phyloP scores from a whole-genome alignment of 2,329 filamentous ascomycete species.

The Cercospora beticola region DNA sequence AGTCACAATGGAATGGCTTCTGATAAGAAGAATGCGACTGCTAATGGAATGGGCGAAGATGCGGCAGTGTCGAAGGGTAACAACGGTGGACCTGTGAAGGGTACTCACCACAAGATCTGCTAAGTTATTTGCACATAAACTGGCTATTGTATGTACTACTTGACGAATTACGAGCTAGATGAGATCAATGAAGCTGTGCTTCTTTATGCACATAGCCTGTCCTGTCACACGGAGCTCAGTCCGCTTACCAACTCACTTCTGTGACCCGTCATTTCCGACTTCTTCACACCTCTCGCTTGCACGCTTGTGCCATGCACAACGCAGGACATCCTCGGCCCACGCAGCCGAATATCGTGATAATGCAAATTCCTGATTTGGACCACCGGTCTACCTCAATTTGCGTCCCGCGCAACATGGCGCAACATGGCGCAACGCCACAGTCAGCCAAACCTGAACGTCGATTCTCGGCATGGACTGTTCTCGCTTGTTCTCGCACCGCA shows the following conservation, averaged over 20 bases:
- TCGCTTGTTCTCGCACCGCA: neutral
- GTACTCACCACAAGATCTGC: slow-evolving; percentile 21
- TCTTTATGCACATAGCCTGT: neutral
- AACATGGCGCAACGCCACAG: neutral
- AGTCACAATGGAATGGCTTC: slow-evolving; percentile 62
- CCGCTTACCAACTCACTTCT: neutral
- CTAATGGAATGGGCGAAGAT: slow-evolving; percentile 51
- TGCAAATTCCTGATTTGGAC: neutral
- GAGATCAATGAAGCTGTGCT: neutral
- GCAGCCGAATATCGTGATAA: neutral
- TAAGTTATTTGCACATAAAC: neutral
- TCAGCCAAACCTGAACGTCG: neutral
- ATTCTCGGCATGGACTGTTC: neutral
- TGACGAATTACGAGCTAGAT: neutral
- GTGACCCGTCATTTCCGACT: neutral
- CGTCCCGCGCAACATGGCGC: neutral
- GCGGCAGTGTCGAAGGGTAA: slow-evolving; percentile 17
- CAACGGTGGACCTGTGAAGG: slow-evolving; percentile 24
- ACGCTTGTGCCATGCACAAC: neutral
- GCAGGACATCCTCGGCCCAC: neutral
- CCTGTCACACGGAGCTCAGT: neutral
- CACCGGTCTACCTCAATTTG: neutral
- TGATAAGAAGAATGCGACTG: slow-evolving; percentile 46
- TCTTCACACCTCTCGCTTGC: neutral
- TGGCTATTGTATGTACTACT: neutral